Evolutionary conservation across 331 rosid genomes (phyloP).

Genomic region (Cydonia oblonga): DNA sequence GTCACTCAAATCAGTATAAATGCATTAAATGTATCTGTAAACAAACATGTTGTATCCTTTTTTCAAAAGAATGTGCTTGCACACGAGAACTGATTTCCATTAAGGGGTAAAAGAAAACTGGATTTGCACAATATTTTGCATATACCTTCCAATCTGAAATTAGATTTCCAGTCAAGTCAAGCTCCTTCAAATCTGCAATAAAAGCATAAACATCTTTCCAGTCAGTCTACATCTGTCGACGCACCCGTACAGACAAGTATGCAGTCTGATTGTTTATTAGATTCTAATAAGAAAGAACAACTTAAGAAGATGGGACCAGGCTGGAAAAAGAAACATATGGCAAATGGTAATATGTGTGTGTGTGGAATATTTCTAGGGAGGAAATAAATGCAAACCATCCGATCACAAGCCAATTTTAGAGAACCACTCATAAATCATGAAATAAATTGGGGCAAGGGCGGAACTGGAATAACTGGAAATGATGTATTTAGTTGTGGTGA

Average conservation of each 20-base stretch:
- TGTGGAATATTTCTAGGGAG: background rate
- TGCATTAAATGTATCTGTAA: background rate
- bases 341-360: background rate
- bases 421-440: background rate
- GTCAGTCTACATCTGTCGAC: background rate
- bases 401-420: background rate
- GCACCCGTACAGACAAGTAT: background rate
- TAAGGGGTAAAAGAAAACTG: background rate
- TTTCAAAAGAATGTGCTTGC: background rate
- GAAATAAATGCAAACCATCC: background rate
- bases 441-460: background rate
- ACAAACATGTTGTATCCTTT: background rate
- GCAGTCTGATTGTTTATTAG: background rate
- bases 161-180: slow-evolving; percentile 90
- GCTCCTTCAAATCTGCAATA: slow-evolving; percentile 61
- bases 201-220: background rate
- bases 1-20: background rate
- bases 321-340: background rate
- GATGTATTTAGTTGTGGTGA: background rate
- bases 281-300: background rate
- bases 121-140: slow-evolving; percentile 3
- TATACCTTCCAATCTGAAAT: slow-evolving; percentile 84
- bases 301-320: background rate
- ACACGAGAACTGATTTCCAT: background rate
- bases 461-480: background rate